phyloP scores from a whole-genome alignment of 176 grass and related monocot genomes.

The Hyparrhenia diplandra region DNA sequence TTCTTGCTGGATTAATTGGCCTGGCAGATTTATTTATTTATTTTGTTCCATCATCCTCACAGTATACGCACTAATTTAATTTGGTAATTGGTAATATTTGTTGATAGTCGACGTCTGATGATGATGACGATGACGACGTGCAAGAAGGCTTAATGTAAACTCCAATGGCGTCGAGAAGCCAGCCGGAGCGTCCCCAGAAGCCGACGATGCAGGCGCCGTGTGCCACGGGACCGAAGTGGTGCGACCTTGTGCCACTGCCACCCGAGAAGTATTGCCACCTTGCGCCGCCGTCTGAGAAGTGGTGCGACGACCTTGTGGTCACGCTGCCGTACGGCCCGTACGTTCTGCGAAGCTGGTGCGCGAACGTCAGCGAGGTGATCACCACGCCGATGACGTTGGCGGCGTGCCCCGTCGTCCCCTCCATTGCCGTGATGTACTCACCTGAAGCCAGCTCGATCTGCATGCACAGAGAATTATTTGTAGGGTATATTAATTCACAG shows the following conservation, averaged over 20 bases:
- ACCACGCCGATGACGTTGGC: background rate
- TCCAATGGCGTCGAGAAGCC: background rate
- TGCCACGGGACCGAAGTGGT: background rate
- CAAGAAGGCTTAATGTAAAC: background rate
- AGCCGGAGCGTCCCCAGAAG: slow-evolving; percentile 32
- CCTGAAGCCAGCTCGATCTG: background rate
- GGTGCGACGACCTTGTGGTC: background rate
- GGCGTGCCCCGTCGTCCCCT: background rate
- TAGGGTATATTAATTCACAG: no score
- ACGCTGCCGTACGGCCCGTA: slow-evolving; percentile 7
- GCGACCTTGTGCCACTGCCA: no score
- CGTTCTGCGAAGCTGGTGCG: background rate
- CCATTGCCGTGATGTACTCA: background rate
- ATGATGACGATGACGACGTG: background rate
- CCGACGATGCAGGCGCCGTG: slow-evolving; percentile 6
- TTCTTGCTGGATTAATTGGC: no score
- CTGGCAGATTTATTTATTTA: no score
- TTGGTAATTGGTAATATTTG: background rate
- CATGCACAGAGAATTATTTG: no score
- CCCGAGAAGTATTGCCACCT: background rate
- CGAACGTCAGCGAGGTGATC: slow-evolving; percentile 30
- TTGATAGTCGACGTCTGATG: background rate
- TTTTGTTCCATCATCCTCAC: no score
- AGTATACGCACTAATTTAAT: background rate
- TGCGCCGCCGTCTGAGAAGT: no score